Conservation (phyloP, 2,329 filamentous ascomycete species). For the Chrysoporthe deuterocubensis region DNA sequence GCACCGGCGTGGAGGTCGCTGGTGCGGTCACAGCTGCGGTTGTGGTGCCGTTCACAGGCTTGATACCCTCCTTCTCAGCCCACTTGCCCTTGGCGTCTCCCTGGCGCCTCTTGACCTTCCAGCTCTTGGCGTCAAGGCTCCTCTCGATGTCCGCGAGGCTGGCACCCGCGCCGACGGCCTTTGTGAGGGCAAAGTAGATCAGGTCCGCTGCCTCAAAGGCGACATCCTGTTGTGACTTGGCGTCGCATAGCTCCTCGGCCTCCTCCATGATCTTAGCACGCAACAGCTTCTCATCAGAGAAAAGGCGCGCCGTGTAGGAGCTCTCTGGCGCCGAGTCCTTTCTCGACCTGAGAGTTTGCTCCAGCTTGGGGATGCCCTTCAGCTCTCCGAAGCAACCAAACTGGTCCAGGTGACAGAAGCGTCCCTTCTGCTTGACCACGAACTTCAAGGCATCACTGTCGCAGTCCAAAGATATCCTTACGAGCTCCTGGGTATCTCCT, state of each 20-base stretch:
- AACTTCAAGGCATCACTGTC: slow-evolving; percentile 93
- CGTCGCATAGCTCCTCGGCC: slow-evolving; percentile 91
- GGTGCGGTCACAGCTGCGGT: slow-evolving; percentile 40
- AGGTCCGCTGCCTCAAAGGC: slow-evolving; percentile 95
- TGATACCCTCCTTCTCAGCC: slow-evolving; percentile 79
- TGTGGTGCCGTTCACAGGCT: slow-evolving; percentile 42
- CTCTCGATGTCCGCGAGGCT: slow-evolving; percentile 86
- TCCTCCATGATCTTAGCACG: slow-evolving; percentile 99
- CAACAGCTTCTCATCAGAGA: slow-evolving; percentile 87
- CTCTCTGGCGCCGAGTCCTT: slow-evolving; percentile 83
- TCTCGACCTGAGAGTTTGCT: slow-evolving; percentile 82
- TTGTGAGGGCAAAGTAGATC: slow-evolving; percentile 93
- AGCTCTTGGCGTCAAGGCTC: slow-evolving; percentile 90
- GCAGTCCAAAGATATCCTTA: slow-evolving; percentile 86
- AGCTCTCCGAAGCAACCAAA: slow-evolving; percentile 91
- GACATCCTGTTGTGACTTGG: slow-evolving; percentile 78
- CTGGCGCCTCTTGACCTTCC: slow-evolving; percentile 91
- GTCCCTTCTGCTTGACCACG: slow-evolving; percentile 84
- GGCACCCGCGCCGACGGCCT: slow-evolving; percentile 84
- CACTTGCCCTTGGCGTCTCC: slow-evolving; percentile 95
- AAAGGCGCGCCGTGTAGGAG: slow-evolving; percentile 92
- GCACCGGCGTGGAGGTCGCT: slow-evolving; percentile 31
- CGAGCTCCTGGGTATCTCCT: slow-evolving; percentile 88
- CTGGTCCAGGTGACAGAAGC: slow-evolving; percentile 93
- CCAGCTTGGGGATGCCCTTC: slow-evolving; percentile 78